Evolutionary conservation across 2,329 filamentous ascomycete genomes (phyloP), one percentile per base, ranked within the genome.

Genomic region (Phialocephala subalpina): DNA sequence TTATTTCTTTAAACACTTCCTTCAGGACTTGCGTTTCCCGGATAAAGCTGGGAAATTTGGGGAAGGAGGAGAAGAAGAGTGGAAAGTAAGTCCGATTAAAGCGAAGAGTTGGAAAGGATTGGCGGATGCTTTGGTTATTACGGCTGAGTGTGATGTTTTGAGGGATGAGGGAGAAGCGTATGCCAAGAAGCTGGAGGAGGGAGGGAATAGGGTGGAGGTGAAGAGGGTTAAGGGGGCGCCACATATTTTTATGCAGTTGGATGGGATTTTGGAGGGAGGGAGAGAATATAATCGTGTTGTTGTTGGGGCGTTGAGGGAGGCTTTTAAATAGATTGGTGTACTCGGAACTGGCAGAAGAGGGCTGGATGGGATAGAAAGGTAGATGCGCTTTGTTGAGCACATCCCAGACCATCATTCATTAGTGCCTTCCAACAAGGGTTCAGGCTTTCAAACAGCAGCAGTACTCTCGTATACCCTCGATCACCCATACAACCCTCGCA

Each of bases 91-190:
- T 2, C 72, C 73, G 1, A 72, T 78, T 0, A 61, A 74, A 2
- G 75, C 77, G 7, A 69, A 70, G 5, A 72, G 72, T 14, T 75
- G 78, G 18, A 33, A 63, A 2, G 62, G 69, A 7, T 58, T 79
- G 11, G 73, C 77, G 0, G 73, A 69, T 1, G 76, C 76, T 0
- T 73, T 78, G 12, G 73, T 79, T 9, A 63, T 79, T 40, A 78
- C 77, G 0, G 49, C 49, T 8, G 77, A 78, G 57, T 77, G 78
- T 62, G 77, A 79, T 59, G 61, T 77, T 6, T 68, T 77, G 59
- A 70, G 78, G n/a, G 78, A 79, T 65, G 75, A 79, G 58, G 76
- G 76, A 3, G 74, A 77, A 35, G 67, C 42, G 22, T 72, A 70
- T 60, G 67, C 62, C 16, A 52, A 47, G 33, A 69, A 68, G 61